These are phyloP conservation scores for Apiosordaria backusii DNA, from an alignment of 495 filamentous ascomycete genomes.

Conservation along the genomic window DNA sequence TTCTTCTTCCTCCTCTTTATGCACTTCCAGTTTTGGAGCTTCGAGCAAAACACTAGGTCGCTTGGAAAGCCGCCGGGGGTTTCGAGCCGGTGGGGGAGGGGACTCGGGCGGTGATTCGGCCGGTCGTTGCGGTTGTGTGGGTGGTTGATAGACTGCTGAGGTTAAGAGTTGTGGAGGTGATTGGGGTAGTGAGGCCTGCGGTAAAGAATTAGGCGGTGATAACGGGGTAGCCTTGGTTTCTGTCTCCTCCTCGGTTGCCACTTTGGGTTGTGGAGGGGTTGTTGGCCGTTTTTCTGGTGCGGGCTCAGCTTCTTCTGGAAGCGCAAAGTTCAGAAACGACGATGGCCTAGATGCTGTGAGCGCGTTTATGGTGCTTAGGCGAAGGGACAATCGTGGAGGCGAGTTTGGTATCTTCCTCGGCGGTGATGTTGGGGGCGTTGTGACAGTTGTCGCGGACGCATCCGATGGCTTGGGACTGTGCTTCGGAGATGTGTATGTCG, in stretches of 20 bases:
- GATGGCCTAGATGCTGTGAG: slow-evolving; percentile 8
- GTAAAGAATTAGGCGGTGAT: neutral
- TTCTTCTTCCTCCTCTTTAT: slow-evolving; percentile 18
- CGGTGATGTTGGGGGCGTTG: slow-evolving; percentile 27
- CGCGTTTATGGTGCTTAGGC: slow-evolving; percentile 28
- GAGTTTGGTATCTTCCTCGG: slow-evolving; percentile 25
- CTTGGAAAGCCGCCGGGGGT: slow-evolving; percentile 31
- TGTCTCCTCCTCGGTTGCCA: neutral
- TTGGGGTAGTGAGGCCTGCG: neutral
- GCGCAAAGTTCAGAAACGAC: slow-evolving; percentile 23
- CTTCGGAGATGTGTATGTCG: slow-evolving; percentile 23
- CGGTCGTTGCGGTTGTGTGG: neutral
- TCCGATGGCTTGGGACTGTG: slow-evolving; percentile 30
- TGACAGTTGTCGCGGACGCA: slow-evolving; percentile 30
- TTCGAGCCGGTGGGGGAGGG: slow-evolving; percentile 27
- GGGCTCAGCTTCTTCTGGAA: slow-evolving; percentile 2
- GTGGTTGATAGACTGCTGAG: neutral
- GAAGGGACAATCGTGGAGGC: slow-evolving; percentile 33
- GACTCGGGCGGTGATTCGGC: slow-evolving; percentile 4
- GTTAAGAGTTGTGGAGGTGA: neutral
- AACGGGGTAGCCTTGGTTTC: neutral
- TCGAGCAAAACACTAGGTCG: slow-evolving; percentile 19
- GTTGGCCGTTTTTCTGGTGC: neutral
- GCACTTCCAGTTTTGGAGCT: slow-evolving; percentile 14
- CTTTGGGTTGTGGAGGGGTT: neutral